Percentiles rank a stretch among this genome's conserved stretches.
phyloP scores from a whole-genome alignment of 2,329 filamentous ascomycete species.

The Pezicula carpinea region DNA sequence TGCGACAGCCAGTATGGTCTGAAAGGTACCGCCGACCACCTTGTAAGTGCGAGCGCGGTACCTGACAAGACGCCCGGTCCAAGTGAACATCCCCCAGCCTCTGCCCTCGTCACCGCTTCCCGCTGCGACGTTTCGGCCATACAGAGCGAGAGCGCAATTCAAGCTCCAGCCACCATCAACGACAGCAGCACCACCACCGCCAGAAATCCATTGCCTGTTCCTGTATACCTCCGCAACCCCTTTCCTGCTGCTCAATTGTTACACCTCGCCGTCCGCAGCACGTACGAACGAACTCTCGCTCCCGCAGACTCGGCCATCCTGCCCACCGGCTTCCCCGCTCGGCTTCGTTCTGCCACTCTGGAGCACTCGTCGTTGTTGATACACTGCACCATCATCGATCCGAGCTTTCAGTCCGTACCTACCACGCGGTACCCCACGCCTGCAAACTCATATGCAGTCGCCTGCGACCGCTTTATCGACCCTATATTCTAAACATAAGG shows the following conservation, averaged over 20 bases:
- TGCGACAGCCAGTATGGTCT: no score
- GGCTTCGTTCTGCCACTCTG: neutral
- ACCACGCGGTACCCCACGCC: conserved; percentile 2
- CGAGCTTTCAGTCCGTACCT: neutral
- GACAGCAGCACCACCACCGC: no score
- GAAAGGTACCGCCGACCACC: no score
- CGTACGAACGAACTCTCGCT: conserved; percentile 3
- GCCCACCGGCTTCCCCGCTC: neutral
- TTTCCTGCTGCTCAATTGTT: neutral
- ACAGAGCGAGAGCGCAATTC: no score
- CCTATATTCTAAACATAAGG: conserved; percentile 10
- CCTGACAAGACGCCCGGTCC: no score
- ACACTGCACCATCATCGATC: neutral
- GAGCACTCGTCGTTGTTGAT: neutral
- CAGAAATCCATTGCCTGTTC: no score
- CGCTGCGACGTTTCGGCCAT: no score
- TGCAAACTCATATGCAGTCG: neutral
- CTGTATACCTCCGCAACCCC: no score
- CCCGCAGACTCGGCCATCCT: neutral
- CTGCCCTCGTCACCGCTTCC: no score
- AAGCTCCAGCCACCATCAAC: no score
- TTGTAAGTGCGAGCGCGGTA: no score
- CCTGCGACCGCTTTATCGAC: conserved; percentile 10
- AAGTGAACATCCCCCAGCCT: no score
- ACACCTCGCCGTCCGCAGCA: neutral